A percentile compares a stretch with the other conserved stretches of the same genome.
Conservation (phyloP, 176 grass and related monocot genomes). For the Triticum monococcum region DNA sequence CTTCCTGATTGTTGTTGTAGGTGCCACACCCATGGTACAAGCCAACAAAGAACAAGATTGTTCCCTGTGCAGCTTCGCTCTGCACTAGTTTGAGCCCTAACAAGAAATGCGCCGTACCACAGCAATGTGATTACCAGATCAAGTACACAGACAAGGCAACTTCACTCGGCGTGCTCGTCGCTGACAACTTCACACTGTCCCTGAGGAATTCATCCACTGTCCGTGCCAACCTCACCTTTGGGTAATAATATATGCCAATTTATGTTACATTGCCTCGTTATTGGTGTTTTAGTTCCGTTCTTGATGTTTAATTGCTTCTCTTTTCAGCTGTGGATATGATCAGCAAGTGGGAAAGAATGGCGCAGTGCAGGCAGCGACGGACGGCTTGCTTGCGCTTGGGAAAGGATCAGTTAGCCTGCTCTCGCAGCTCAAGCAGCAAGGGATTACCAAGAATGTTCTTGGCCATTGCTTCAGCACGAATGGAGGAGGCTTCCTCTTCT, state of each 20-base stretch:
- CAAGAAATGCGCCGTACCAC: constrained; percentile 45
- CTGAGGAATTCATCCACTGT: constrained; percentile 56
- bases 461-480: constrained; percentile 78
- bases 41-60: constrained; percentile 50
- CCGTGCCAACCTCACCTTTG: constrained; percentile 63
- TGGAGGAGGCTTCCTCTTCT: constrained; percentile 81
- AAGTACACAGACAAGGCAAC: constrained; percentile 68
- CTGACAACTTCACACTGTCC: constrained; percentile 50
- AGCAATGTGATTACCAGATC: constrained; percentile 78
- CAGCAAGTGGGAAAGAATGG: constrained; percentile 62
- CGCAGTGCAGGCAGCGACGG: constrained; percentile 28
- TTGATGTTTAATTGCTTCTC: constrained; percentile 11
- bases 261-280: neutral
- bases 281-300: neutral
- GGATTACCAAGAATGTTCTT: constrained; percentile 77
- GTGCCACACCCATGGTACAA: constrained; percentile 65
- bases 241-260: constrained; percentile 49
- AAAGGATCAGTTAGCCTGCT: constrained; percentile 63
- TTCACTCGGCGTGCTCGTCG: constrained; percentile 75
- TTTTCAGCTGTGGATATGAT: constrained; percentile 76
- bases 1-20: constrained; percentile 43
- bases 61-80: constrained; percentile 59
- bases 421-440: constrained; percentile 81
- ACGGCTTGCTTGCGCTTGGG: constrained; percentile 82
- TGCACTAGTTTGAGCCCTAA: constrained; percentile 48